These are phyloP conservation scores for Groenewaldozyma sp. DNA, from an alignment of 1,139 yeast species.

Conservation along the genomic window DNA sequence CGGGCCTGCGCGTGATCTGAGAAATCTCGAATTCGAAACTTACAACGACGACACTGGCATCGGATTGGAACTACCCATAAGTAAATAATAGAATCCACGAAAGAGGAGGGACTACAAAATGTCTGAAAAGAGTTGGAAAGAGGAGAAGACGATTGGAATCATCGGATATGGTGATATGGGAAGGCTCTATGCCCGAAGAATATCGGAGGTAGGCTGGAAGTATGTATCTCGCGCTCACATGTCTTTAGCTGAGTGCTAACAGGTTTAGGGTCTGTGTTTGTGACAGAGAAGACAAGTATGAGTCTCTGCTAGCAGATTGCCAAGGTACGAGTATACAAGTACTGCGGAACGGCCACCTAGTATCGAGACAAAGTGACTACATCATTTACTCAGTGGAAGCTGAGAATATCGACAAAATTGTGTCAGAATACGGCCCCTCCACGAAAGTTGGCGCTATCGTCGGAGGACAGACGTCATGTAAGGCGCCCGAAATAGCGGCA, in stretches of 20 bases:
- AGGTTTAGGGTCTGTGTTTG: conserved; percentile 64
- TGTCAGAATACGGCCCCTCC: conserved; percentile 69
- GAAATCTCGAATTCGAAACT: too few relatives aligned
- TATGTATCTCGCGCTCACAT: conserved; percentile 17
- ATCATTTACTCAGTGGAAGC: conserved; percentile 79
- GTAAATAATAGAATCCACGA: too few relatives aligned
- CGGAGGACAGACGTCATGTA: conserved; percentile 98
- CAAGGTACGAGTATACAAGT: conserved; percentile 43
- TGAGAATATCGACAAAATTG: conserved; percentile 65
- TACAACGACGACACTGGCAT: too few relatives aligned
- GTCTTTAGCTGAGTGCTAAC: background rate
- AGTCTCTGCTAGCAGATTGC: conserved; percentile 34
- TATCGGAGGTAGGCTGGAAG: conserved; percentile 78
- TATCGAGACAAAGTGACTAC: conserved; percentile 71
- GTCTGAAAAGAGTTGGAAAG: too few relatives aligned
- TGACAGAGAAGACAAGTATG: conserved; percentile 65
- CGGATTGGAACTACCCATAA: too few relatives aligned
- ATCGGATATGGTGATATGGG: conserved; percentile 99
- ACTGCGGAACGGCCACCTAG: conserved; percentile 67
- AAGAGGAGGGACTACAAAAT: too few relatives aligned
- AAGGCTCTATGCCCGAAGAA: conserved; percentile 64
- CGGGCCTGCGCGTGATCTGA: too few relatives aligned
- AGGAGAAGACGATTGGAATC: conserved; percentile 57
- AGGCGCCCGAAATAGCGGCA: conserved; percentile 80
- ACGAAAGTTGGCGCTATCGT: conserved; percentile 83